Conservation (phyloP, 768 basidiomycete species). For the Sutorius australiensis region DNA sequence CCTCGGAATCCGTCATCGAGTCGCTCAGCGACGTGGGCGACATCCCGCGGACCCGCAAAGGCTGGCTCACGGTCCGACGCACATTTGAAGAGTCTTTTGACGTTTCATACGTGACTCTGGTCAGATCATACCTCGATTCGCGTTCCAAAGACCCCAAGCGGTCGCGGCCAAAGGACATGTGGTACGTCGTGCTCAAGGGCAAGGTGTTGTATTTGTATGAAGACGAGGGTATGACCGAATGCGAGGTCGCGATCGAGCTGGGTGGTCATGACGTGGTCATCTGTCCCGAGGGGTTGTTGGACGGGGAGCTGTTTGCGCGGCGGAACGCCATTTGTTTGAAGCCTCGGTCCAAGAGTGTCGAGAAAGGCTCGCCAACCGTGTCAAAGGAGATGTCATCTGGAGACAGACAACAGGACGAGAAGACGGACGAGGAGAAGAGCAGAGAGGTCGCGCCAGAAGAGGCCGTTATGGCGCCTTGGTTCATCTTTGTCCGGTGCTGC, state of each 20-base stretch:
- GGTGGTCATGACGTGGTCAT: conserved; percentile 72
- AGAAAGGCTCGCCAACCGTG: conserved; percentile 43
- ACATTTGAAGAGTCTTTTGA: conserved; percentile 72
- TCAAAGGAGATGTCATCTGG: conserved; percentile 49
- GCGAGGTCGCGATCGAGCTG: conserved; percentile 86
- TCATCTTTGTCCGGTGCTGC: conserved; percentile 85
- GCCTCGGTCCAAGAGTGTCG: conserved; percentile 40
- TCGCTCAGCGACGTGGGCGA: conserved; percentile 43
- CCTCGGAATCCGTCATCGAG: conserved; percentile 25
- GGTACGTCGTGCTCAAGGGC: conserved; percentile 90
- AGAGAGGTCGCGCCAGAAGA: conserved; percentile 44
- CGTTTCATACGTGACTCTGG: conserved; percentile 72
- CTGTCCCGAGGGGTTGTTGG: conserved; percentile 68
- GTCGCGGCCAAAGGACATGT: conserved; percentile 85
- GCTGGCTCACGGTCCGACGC: conserved; percentile 79
- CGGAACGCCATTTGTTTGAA: conserved; percentile 82
- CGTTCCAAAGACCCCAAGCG: conserved; percentile 82
- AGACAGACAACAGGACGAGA: conserved; percentile 26
- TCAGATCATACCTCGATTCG: conserved; percentile 76
- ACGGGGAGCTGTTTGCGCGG: conserved; percentile 89
- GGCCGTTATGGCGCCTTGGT: conserved; percentile 73
- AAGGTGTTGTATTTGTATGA: conserved; percentile 91
- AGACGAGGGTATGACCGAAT: conserved; percentile 87
- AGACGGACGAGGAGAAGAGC: conserved; percentile 30
- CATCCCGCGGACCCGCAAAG: conserved; percentile 62